Evolutionary conservation across 1,284 basidiomycete species (phyloP), one percentile per base, ranked within the genome.

Genomic region (Kalmanozyma brasiliensis): DNA sequence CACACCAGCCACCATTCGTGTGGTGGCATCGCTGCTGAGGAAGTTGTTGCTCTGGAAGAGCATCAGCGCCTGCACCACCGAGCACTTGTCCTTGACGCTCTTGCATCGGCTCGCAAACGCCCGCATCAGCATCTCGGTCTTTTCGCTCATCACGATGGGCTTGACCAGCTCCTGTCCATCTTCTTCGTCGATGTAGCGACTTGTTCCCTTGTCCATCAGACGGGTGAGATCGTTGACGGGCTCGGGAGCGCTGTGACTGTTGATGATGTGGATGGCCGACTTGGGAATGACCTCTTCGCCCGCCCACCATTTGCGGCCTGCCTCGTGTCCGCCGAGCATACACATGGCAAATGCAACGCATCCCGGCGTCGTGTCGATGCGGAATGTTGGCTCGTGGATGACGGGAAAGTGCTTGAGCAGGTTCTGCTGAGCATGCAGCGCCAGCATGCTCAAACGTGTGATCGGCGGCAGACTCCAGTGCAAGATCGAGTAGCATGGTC

Each of bases 331-430:
- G 14, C 76, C 76, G 8, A 78, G 68, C 71, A 76, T 78, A 45
- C 74, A 76, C 43, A 66, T 63, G 16, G 74, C 57, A 35, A 78
- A 78, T 2, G 76, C 76, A 11, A 78, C 35, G 37, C 74, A 76
- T 22, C 68, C 68, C 3, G 76, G 76, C 8, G 65, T 74, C 6
- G 71, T 74, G 32, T 74, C 74, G 33, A 77, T 58, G 32, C 76
- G 71, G 52, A 77, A 77, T 19, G 76, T 77, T 9, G 76, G 76
- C 53, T 77, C 76, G 47, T 77, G 76, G 2, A 77, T 23, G 24
- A 77, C 64, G 13, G 76, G 74, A 20, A 77, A 74, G 41, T 77
- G 76, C 47, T 77, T 77, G 55, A 76, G 66, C 42, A 77, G 36
- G 36, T 77, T 77, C 41, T 77, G 72, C 41, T 77, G 76, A 2